These are phyloP conservation scores for Cardamine occulta DNA, from an alignment of 345 rosid genomes.

Conservation along the genomic window DNA sequence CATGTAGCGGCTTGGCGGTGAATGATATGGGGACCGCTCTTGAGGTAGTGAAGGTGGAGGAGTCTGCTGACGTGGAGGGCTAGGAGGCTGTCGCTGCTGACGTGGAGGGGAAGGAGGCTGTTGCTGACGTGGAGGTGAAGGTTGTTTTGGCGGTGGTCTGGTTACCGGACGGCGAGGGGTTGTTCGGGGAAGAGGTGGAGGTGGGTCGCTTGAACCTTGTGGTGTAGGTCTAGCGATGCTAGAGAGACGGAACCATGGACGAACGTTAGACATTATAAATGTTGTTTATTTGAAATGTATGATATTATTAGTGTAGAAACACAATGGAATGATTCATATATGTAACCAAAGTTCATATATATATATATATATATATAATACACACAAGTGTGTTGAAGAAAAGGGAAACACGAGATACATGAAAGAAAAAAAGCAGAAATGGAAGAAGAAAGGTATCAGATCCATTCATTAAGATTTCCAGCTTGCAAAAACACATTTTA, in stretches of 20 bases:
- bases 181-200: slow-evolving; percentile 36
- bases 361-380: slow-evolving; percentile 21
- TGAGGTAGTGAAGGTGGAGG: slow-evolving; percentile 35
- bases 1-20: slow-evolving; percentile 42
- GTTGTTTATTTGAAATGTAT: background rate
- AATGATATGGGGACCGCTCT: slow-evolving; percentile 34
- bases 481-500: slow-evolving; percentile 46
- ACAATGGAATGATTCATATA: slow-evolving; percentile 31
- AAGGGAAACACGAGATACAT: slow-evolving; percentile 37
- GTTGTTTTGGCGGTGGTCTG: slow-evolving; percentile 25
- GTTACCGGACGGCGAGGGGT: slow-evolving; percentile 37
- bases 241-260: slow-evolving; percentile 50
- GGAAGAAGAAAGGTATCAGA: slow-evolving; percentile 46
- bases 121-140: slow-evolving; percentile 34
- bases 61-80: too few relatives aligned
- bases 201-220: slow-evolving; percentile 43
- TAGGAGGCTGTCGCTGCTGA: background rate
- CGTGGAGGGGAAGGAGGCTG: slow-evolving; percentile 34
- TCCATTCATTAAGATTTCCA: slow-evolving; percentile 46
- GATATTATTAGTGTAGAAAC: slow-evolving; percentile 22
- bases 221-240: slow-evolving; percentile 45
- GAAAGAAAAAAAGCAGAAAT: slow-evolving; percentile 16
- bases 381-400: slow-evolving; percentile 28
- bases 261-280: slow-evolving; percentile 42
- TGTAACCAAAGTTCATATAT: slow-evolving; percentile 7